A percentile compares a stretch with the other conserved stretches of the same genome.
phyloP scores from a whole-genome alignment of 148 eudicot species.

The Linanthus parryae region DNA sequence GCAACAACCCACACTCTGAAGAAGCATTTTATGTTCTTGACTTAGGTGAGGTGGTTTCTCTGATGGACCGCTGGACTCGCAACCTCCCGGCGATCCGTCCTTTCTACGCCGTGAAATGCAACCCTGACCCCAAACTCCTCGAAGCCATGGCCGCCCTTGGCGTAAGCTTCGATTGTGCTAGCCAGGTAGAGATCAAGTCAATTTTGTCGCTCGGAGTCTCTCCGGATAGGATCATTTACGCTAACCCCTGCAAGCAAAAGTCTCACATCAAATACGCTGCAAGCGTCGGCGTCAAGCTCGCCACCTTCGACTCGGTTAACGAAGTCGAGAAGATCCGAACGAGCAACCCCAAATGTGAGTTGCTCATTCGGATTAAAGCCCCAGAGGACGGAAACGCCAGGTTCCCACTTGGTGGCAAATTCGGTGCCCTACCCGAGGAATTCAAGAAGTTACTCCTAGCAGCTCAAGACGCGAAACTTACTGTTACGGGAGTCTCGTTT shows the following conservation, averaged over 20 bases:
- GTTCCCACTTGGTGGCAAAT: constrained; percentile 12
- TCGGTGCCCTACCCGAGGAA: constrained; percentile 16
- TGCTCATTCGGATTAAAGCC: constrained; percentile 13
- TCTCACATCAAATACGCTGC: constrained; percentile 12
- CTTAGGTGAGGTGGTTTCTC: constrained; percentile 7
- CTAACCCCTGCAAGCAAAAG: constrained; percentile 13
- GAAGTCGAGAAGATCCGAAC: constrained; percentile 13
- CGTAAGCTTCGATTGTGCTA: constrained; percentile 16
- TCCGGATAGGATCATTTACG: constrained; percentile 12
- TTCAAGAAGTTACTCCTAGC: constrained; percentile 9
- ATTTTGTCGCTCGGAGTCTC: constrained; percentile 15
- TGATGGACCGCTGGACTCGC: constrained; percentile 12
- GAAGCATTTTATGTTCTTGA: constrained; percentile 19
- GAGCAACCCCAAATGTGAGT: constrained; percentile 9
- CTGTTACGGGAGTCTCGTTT: constrained; percentile 16
- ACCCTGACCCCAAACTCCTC: constrained; percentile 10
- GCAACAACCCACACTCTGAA: neutral
- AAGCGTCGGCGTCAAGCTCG: constrained; percentile 4
- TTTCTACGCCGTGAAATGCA: constrained; percentile 19
- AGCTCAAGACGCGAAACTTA: constrained; percentile 3
- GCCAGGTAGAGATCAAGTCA: constrained; percentile 12
- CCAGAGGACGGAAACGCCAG: constrained; percentile 12
- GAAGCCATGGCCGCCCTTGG: constrained; percentile 9
- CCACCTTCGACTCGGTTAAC: constrained; percentile 4
- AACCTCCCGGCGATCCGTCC: constrained; percentile 11